Conservation (phyloP, 1,284 basidiomycete species). For the Rhodotorula sp. region DNA sequence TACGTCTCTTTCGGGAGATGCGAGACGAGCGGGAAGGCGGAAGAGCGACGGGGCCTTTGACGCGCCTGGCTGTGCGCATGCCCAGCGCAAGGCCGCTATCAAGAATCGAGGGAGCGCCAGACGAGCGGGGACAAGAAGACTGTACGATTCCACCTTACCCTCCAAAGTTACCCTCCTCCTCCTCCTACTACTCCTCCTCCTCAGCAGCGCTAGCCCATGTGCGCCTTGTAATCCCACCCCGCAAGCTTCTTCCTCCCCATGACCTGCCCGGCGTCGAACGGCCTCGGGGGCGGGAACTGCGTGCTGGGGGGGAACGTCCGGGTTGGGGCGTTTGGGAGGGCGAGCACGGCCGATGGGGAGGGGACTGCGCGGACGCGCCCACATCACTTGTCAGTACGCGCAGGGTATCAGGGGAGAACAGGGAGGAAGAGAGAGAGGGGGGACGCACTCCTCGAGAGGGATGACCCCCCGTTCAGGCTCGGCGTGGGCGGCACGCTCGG, state of each 20-base stretch:
- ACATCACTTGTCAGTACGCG: background rate
- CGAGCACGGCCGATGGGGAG: conserved; percentile 27
- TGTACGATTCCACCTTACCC: background rate
- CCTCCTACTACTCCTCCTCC: too few species aligned
- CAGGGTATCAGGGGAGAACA: background rate
- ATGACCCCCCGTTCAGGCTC: background rate
- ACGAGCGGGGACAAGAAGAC: too few species aligned
- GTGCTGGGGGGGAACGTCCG: conserved; percentile 30
- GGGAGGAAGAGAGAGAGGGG: background rate
- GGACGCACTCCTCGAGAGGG: conserved; percentile 20
- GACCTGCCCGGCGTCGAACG: conserved; percentile 27
- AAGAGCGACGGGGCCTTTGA: too few species aligned
- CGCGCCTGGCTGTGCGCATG: too few species aligned
- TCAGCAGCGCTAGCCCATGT: conserved; percentile 34
- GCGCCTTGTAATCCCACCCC: conserved; percentile 35
- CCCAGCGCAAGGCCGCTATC: too few species aligned
- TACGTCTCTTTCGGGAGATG: too few species aligned
- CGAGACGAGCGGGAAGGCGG: too few species aligned
- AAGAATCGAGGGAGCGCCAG: too few species aligned
- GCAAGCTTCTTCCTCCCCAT: conserved; percentile 22
- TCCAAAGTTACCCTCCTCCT: background rate
- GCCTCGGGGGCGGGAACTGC: conserved; percentile 39
- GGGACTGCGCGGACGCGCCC: conserved; percentile 12
- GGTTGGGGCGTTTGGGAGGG: conserved; percentile 39
- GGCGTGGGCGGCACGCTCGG: background rate